Evolutionary conservation across 345 rosid species (phyloP).

Genomic region (Theobroma cacao): DNA sequence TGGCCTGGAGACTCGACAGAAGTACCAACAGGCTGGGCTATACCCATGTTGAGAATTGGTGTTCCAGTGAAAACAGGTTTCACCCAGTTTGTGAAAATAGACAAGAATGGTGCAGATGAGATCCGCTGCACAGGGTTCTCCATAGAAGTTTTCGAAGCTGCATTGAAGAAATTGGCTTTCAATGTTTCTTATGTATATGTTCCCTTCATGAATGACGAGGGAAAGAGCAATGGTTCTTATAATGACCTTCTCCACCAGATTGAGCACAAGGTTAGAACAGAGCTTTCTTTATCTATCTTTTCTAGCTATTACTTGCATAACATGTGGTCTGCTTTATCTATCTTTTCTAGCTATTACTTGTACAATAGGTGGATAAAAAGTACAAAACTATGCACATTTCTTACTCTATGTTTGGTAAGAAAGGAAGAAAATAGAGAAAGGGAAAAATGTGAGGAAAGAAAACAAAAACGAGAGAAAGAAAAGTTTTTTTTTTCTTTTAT

Average conservation of each 20-base stretch:
- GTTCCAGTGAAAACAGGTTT: constrained; percentile 29
- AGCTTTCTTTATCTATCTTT: neutral
- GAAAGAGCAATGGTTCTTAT: constrained; percentile 9
- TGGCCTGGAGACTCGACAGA: constrained; percentile 33
- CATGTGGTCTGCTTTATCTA: no score
- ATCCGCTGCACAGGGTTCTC: constrained; percentile 8
- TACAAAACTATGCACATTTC: constrained; percentile 32
- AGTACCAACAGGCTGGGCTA: constrained; percentile 3
- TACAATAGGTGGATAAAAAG: neutral
- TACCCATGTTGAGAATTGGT: constrained; percentile 22
- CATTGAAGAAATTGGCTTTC: neutral
- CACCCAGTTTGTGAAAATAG: constrained; percentile 14
- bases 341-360: no score
- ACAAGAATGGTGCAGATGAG: neutral
- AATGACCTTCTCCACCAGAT: constrained; percentile 19
- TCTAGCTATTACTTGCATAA: neutral
- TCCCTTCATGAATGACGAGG: neutral
- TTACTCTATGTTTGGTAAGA: no score
- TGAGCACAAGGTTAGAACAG: neutral
- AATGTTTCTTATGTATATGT: neutral
- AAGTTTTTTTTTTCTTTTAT: no score
- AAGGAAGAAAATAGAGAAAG: no score
- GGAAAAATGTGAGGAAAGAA: no score
- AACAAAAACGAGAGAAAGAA: no score
- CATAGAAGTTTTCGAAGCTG: constrained; percentile 16